phyloP scores from a whole-genome alignment of 78 protist genomes.

The Dictyostelium intermedium region DNA sequence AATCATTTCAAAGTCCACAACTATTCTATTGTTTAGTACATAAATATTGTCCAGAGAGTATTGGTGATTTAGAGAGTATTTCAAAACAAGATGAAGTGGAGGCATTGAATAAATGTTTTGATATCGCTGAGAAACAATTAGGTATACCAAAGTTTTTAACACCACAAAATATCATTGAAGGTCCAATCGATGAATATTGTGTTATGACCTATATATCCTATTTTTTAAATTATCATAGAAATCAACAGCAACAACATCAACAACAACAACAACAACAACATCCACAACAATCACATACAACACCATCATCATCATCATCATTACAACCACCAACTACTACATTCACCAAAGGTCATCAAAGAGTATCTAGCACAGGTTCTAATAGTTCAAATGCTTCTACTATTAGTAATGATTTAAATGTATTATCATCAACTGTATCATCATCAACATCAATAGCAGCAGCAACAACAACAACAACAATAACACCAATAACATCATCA shows the following conservation, averaged over 20 bases:
- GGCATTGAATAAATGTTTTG: constrained; percentile 25
- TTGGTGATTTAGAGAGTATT: constrained; percentile 3
- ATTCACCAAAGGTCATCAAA: constrained; percentile 13
- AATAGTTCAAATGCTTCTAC: constrained; percentile 1
- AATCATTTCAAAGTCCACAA: constrained; percentile 58
- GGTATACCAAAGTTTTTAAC: constrained; percentile 31
- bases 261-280: neutral
- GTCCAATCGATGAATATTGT: constrained; percentile 59
- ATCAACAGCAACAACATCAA: neutral
- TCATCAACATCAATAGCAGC: neutral
- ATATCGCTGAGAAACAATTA: constrained; percentile 45
- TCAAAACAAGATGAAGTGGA: constrained; percentile 13
- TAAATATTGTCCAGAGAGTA: neutral
- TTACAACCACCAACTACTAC: neutral
- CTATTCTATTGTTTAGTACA: constrained; percentile 36
- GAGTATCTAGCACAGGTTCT: constrained; percentile 23
- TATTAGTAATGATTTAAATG: neutral
- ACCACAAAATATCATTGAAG: constrained; percentile 46
- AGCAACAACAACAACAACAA: neutral
- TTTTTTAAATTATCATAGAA: constrained; percentile 40
- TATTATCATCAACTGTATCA: neutral
- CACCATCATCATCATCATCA: neutral
- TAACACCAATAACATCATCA: neutral
- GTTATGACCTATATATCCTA: constrained; percentile 56
- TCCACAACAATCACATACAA: neutral